phyloP scores from a whole-genome alignment of 139 green algal species.

The Klebsormidium nitens region DNA sequence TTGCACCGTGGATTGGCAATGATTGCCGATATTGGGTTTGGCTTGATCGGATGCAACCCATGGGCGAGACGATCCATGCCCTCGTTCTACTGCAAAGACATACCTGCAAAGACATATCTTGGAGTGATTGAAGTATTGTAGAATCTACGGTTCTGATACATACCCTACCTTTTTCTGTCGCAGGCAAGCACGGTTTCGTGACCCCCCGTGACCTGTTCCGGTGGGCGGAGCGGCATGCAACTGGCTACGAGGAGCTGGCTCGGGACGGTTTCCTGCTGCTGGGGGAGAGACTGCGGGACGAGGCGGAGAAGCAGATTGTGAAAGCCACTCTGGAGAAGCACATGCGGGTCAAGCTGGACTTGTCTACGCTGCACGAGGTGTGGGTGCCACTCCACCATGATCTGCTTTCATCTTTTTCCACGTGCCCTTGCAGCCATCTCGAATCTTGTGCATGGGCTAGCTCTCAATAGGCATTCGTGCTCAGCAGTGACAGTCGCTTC shows the following conservation, averaged over 20 bases:
- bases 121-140: too few species aligned
- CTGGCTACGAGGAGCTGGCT: constrained; percentile 80
- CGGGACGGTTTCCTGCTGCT: constrained; percentile 84
- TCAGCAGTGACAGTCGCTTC: too few species aligned
- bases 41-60: too few species aligned
- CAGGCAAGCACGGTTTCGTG: constrained; percentile 94
- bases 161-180: constrained; percentile 60
- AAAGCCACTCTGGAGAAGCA: constrained; percentile 46
- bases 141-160: background rate
- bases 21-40: too few species aligned
- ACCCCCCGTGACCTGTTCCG: constrained; percentile 95
- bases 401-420: too few species aligned
- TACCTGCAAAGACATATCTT: background rate
- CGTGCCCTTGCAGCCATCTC: too few species aligned
- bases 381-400: too few species aligned
- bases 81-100: background rate
- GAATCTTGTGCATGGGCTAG: too few species aligned
- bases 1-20: too few species aligned
- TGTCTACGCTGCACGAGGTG: constrained; percentile 17
- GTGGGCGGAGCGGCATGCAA: constrained; percentile 67
- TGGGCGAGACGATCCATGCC: too few species aligned
- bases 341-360: constrained; percentile 65
- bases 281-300: constrained; percentile 57
- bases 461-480: too few species aligned
- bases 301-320: constrained; percentile 67